These are phyloP conservation scores for Quercus aquifolioides DNA, from an alignment of 306 rosid species.

Conservation along the genomic window DNA sequence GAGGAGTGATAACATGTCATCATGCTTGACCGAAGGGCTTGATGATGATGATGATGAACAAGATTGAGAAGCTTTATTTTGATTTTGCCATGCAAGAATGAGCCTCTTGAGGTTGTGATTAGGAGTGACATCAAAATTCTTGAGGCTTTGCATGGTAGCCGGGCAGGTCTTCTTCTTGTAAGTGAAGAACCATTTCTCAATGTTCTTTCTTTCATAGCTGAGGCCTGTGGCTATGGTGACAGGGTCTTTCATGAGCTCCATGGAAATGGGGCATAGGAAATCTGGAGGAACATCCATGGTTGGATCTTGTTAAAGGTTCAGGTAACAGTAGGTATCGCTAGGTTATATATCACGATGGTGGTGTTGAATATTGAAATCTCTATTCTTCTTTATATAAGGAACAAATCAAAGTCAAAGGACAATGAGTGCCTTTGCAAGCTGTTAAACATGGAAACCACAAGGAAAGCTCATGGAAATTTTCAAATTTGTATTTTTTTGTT, in stretches of 20 bases:
- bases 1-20: slow-evolving; percentile 28
- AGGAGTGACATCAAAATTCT: slow-evolving; percentile 32
- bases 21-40: not conserved
- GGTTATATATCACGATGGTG: not conserved
- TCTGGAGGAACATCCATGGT: slow-evolving; percentile 39
- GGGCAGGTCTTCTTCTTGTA: slow-evolving; percentile 58
- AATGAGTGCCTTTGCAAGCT: slow-evolving; percentile 19
- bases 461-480: slow-evolving; percentile 20
- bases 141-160: slow-evolving; percentile 42
- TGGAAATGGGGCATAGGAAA: slow-evolving; percentile 54
- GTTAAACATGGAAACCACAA: slow-evolving; percentile 14
- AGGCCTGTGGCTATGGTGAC: slow-evolving; percentile 52
- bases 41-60: not conserved
- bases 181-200: slow-evolving; percentile 49
- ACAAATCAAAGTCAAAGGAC: slow-evolving; percentile 37
- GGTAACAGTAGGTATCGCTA: not conserved
- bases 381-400: not conserved
- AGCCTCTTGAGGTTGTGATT: slow-evolving; percentile 55
- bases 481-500: not conserved
- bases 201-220: slow-evolving; percentile 49
- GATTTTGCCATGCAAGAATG: slow-evolving; percentile 38
- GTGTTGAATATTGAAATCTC: not conserved
- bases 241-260: slow-evolving; percentile 51
- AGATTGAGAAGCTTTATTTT: not conserved
- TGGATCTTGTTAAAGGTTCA: not conserved